Percentiles rank a stretch among this genome's conserved stretches.
phyloP scores from a whole-genome alignment of 116 monocot species.

The Iris pallida region DNA sequence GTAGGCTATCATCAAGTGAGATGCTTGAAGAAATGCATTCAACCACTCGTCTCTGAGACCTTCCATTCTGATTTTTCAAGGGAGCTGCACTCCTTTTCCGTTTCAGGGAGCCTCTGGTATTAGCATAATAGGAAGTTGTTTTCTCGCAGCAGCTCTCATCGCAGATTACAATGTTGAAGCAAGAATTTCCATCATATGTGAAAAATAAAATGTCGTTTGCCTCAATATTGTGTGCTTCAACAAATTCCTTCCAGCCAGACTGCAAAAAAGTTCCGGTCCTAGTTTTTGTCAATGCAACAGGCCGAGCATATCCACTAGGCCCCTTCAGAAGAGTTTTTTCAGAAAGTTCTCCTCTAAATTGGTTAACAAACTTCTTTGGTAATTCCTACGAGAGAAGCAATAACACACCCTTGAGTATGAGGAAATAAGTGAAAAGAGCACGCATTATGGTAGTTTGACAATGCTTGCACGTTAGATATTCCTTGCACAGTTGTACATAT shows the following conservation, averaged over 20 bases:
- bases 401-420: not conserved
- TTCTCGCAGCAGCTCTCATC: too few species aligned
- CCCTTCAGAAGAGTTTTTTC: constrained; percentile 9
- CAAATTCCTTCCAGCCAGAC: constrained; percentile 14
- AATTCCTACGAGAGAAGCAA: not conserved
- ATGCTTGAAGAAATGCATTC: too few species aligned
- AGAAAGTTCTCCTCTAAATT: constrained; percentile 10
- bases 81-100: too few species aligned
- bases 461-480: not conserved
- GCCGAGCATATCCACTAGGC: too few species aligned
- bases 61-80: too few species aligned
- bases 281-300: constrained; percentile 9
- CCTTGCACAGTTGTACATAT: not conserved
- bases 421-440: not conserved
- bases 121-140: too few species aligned
- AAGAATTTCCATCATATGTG: too few species aligned
- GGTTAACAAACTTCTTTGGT: constrained; percentile 11
- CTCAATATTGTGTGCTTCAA: constrained; percentile 9
- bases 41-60: too few species aligned
- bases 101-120: too few species aligned
- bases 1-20: too few species aligned
- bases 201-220: not conserved
- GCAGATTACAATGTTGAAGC: too few species aligned
- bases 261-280: constrained; percentile 8
- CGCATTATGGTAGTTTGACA: not conserved